Base-by-base conservation (phyloP, 2,329 filamentous ascomycete species). In the Epicoccum sorghinum region DNA sequence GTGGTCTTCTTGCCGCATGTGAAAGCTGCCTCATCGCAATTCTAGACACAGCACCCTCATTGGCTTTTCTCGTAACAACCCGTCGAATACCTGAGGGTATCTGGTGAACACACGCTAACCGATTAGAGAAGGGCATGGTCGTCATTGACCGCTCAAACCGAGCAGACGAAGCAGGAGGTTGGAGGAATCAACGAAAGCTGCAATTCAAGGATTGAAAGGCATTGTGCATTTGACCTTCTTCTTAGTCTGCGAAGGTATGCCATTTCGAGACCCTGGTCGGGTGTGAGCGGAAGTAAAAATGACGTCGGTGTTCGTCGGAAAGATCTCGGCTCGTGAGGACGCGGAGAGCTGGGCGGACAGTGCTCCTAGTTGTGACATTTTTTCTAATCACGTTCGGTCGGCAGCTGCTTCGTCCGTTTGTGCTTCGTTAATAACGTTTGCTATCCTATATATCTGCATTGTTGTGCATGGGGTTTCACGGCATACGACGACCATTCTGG, bases 21-120 rank as follows among this genome's bases (percentile, higher is more conserved):
- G 40, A 40, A 13, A 50, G 14, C 4, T 50, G 38, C 46, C 38
- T 50, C 32, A 40, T 33, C 30, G 41, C 14, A 13, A 43, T 23
- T 23, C 23, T 7, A 25, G 46, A 24, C 2, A 29, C 4, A 35
- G 33, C 50, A 32, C 45, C 38, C 29, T 10, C 47, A 29, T 12
- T 53, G 13, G 57, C n/a, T 38, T 27, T 55, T 18, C 54, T 42
- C 27, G 52, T 47, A 10, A 67, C 43, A 18, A 68, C 23, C 33
- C 66, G 65, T 13, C 55, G 59, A 13, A 68, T 35, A 23, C 63
- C 55, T 25, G 51, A 48, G 9, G 69, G 65, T 47, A 71, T 54
- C 56, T 64, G 53, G 18, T 40, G 44, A 9, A 42, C 37, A 25
- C 32, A 57, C 33, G 59, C 52, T 18, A 66, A 23, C 7, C 52